These are phyloP conservation scores for Abeoforma whisleri DNA, from an alignment of 78 protist genomes.

Conservation along the genomic window DNA sequence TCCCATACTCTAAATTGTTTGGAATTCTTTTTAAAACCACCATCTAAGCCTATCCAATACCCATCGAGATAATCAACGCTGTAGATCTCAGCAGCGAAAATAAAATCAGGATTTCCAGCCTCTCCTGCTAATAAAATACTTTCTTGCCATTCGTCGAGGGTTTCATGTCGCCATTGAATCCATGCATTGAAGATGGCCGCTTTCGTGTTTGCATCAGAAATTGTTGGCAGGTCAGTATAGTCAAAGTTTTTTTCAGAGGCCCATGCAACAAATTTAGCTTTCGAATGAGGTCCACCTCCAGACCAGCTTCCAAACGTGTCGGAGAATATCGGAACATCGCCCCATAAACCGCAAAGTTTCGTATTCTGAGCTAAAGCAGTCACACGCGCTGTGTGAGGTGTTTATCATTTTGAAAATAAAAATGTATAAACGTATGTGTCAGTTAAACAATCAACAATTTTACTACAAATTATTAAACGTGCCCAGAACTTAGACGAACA, in stretches of 20 bases:
- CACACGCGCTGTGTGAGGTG: too few species aligned
- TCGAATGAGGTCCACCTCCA: neutral
- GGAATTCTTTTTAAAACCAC: neutral
- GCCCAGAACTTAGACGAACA: too few species aligned
- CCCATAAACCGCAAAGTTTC: conserved; percentile 27
- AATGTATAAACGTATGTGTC: too few species aligned
- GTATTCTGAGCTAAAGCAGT: conserved; percentile 2
- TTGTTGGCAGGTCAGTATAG: neutral
- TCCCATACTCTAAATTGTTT: conserved; percentile 33
- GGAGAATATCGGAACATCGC: conserved; percentile 29
- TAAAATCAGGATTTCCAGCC: conserved; percentile 1
- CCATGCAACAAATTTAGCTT: neutral
- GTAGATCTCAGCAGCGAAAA: conserved; percentile 12
- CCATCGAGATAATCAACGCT: conserved; percentile 31
- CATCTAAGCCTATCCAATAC: conserved; percentile 28
- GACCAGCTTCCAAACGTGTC: conserved; percentile 35
- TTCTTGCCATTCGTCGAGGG: conserved; percentile 34
- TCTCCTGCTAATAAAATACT: conserved; percentile 13
- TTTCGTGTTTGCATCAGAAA: neutral
- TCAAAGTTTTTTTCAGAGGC: neutral
- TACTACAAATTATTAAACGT: too few species aligned
- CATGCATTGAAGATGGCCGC: neutral
- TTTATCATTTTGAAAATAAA: too few species aligned
- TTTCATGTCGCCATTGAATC: conserved; percentile 28
- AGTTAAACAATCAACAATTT: too few species aligned